Conservation (phyloP, 2,329 filamentous ascomycete genomes). For the Colletotrichum cordylinicola region DNA sequence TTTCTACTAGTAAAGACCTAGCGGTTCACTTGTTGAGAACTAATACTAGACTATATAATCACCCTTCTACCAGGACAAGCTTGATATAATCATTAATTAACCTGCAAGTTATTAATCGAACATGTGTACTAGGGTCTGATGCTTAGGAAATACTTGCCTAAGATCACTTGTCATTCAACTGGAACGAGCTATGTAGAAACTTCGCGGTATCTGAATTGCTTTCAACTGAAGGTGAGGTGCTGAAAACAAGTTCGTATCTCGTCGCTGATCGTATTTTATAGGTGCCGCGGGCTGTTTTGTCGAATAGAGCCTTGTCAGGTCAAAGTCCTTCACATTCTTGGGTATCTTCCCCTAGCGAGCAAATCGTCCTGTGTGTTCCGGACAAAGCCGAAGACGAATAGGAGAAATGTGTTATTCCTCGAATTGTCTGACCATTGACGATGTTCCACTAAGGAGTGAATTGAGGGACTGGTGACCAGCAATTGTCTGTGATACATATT, state of each 20-base stretch:
- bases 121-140: not conserved
- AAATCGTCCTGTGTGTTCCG: not conserved
- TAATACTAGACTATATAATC: not conserved
- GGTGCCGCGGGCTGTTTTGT: not conserved
- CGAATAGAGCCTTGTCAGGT: not conserved
- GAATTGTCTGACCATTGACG: not conserved
- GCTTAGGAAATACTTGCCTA: not conserved
- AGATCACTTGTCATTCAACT: not conserved
- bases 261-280: not conserved
- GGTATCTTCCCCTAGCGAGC: not conserved
- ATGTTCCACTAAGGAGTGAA: not conserved
- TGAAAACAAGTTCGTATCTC: not conserved
- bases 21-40: not conserved
- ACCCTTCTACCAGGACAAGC: not conserved
- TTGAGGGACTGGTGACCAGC: not conserved
- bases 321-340: not conserved
- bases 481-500: not conserved
- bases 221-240: not conserved
- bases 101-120: too few relatives aligned
- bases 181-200: not conserved
- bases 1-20: not conserved
- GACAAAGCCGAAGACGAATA: not conserved
- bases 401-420: not conserved
- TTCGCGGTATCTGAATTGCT: not conserved
- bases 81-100: not conserved